Percentiles rank a stretch among this genome's conserved stretches.
These are phyloP conservation scores for Apiospora sp. DNA, from an alignment of 2,329 filamentous ascomycete genomes.

Conservation along the genomic window DNA sequence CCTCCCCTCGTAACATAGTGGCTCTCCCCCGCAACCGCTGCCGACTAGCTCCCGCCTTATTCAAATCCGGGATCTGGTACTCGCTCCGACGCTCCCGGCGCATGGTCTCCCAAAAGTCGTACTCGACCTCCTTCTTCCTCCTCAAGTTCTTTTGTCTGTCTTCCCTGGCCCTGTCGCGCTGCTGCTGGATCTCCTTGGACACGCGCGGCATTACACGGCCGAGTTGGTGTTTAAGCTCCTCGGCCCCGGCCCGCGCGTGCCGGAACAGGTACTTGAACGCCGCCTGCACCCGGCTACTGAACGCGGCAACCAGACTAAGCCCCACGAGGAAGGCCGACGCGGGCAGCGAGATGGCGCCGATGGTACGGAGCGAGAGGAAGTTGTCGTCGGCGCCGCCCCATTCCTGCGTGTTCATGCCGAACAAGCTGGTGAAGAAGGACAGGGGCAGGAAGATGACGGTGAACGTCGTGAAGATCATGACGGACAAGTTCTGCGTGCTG, in stretches of 20 bases:
- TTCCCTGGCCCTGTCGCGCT: slow-evolving; percentile 33
- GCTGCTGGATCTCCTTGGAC: slow-evolving; percentile 36
- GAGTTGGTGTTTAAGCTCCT: slow-evolving; percentile 31
- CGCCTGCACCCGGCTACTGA: slow-evolving; percentile 56
- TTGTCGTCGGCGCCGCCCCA: slow-evolving; percentile 59
- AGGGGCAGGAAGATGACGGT: slow-evolving; percentile 70
- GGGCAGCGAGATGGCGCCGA: slow-evolving; percentile 58
- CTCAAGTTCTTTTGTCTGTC: slow-evolving; percentile 32
- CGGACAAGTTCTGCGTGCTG: slow-evolving; percentile 66
- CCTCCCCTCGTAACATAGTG: slow-evolving; percentile 15
- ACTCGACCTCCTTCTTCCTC: slow-evolving; percentile 43
- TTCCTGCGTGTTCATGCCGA: slow-evolving; percentile 70
- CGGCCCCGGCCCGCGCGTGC: slow-evolving; percentile 22
- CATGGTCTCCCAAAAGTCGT: slow-evolving; percentile 52
- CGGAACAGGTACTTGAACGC: slow-evolving; percentile 39
- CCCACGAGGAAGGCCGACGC: slow-evolving; percentile 57
- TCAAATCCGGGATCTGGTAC: slow-evolving; percentile 49
- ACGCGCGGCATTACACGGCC: slow-evolving; percentile 39
- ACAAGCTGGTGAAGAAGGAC: slow-evolving; percentile 70
- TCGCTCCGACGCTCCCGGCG: slow-evolving; percentile 39
- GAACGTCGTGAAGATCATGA: slow-evolving; percentile 72
- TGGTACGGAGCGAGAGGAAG: slow-evolving; percentile 51
- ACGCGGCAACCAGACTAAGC: slow-evolving; percentile 61
- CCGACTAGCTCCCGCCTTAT: slow-evolving; percentile 34
- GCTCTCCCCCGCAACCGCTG: slow-evolving; percentile 1